Base-by-base conservation (phyloP, 139 green algal genomes). In the Chlorella sp. region DNA sequence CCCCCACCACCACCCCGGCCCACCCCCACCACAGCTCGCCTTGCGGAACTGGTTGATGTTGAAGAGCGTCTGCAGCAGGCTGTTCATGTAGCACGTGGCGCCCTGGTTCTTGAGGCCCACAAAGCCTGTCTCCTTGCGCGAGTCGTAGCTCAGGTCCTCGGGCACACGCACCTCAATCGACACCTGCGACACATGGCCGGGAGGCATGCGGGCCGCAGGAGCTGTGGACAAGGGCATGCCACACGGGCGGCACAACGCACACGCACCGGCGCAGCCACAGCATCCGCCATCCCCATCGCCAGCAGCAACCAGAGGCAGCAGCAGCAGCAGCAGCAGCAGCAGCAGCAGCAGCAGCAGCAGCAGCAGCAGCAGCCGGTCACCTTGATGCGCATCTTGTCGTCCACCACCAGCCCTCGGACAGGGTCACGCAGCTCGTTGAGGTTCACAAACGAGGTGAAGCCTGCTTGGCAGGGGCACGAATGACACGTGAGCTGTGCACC, bases 1-100 rank as follows among this genome's bases (percentile, higher is more conserved):
- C 32, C 65, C 65, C 67, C 17, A 17, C 36, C 36, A 46, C 65
- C 34, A 6, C 56, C 24, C 17, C 30, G 26, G 6, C 20, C 46
- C n/a, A 13, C 28, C 20, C 20, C 67, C 44, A 36, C 51, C 14
- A 2, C 32, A 0, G 4, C 81, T 28, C 76, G 93, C 94, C 92
- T 96, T 95, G 44, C 96, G 88, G 87, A 99, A 98, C 83, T 92
- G 94, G 34, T 95, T 95, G 78, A 99, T 89, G 88, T 98, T 91
- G 91, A 95, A 99, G 30, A 99, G 91, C 56, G 93, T 98, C 93
- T 99, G 97, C 84, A 99, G 93, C 80, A 99, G 92, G 24, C 90
- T 97, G 93, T 99, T 99, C 96, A 99, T 99, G 93, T 99, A 99
- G 94, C 97, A 99, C 8, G 97, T 99, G 69, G 96, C 96, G 11